A percentile compares a stretch with the other conserved stretches of the same genome.
Evolutionary conservation across 1,284 basidiomycete genomes (phyloP).

Genomic region (Heterobasidion parviporum): DNA sequence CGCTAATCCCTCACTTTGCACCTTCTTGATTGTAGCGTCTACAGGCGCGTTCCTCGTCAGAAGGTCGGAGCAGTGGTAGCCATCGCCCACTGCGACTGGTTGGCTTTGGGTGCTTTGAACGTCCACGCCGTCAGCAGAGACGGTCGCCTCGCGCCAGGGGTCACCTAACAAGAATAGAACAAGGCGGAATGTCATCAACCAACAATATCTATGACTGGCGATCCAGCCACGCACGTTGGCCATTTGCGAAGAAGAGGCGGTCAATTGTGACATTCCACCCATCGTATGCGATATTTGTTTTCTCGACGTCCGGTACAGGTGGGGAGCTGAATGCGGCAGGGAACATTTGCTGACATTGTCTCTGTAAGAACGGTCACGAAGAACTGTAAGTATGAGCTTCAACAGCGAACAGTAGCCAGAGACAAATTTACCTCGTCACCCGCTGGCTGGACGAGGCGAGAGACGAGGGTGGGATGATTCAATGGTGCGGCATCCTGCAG

Average conservation of each 20-base stretch:
- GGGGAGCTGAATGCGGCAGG: constrained; percentile 11
- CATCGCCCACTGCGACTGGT: constrained; percentile 49
- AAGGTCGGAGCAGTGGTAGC: constrained; percentile 64
- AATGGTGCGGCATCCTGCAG: constrained; percentile 54
- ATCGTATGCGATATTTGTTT: constrained; percentile 41
- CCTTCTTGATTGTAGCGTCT: constrained; percentile 43
- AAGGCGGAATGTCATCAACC: background rate
- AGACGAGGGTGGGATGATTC: constrained; percentile 43
- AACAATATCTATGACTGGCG: background rate
- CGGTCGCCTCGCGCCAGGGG: constrained; percentile 65
- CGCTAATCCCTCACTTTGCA: constrained; percentile 38
- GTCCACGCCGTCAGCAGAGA: constrained; percentile 44
- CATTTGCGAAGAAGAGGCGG: constrained; percentile 63
- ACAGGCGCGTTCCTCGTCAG: constrained; percentile 28
- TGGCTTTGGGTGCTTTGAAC: constrained; percentile 38
- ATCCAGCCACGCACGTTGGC: constrained; percentile 26
- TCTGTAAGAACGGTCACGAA: background rate
- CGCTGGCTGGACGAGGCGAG: constrained; percentile 48
- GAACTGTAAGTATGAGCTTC: too few species aligned
- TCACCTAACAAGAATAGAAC: constrained; percentile 25
- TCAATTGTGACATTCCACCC: constrained; percentile 56
- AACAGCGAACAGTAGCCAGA: too few species aligned
- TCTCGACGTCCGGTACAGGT: constrained; percentile 26
- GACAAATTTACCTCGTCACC: constrained; percentile 34
- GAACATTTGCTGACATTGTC: background rate